phyloP scores from a whole-genome alignment of 805 yeast genomes.

The Yamadazyma paraphyllophila region DNA sequence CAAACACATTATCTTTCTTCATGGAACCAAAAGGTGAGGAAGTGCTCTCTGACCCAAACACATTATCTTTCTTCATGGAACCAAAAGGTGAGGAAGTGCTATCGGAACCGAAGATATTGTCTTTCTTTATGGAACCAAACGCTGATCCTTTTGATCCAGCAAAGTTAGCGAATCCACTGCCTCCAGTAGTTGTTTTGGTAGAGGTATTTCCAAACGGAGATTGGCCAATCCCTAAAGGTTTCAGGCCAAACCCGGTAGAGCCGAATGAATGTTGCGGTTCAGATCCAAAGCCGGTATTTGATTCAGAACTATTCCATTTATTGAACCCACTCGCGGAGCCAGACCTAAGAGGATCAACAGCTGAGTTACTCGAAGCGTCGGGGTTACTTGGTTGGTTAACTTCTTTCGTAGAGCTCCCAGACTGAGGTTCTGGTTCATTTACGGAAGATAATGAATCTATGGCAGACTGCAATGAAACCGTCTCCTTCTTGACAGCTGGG shows the following conservation, averaged over 20 bases:
- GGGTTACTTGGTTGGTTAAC: too few relatives aligned
- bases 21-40: neutral
- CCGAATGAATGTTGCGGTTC: slow-evolving; percentile 13
- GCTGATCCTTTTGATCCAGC: slow-evolving; percentile 5
- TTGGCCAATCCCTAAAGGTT: slow-evolving; percentile 10
- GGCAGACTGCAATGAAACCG: slow-evolving; percentile 9
- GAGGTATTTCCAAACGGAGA: slow-evolving; percentile 6
- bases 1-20: neutral
- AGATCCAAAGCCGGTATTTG: slow-evolving; percentile 1
- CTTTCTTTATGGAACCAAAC: slow-evolving; percentile 4
- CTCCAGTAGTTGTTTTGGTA: slow-evolving; percentile 7
- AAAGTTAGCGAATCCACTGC: slow-evolving; percentile 17
- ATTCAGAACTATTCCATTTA: slow-evolving; percentile 1
- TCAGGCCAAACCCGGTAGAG: slow-evolving; percentile 16
- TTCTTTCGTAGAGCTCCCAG: too few relatives aligned
- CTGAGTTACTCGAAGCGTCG: too few relatives aligned
- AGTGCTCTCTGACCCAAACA: neutral
- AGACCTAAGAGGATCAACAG: slow-evolving; percentile 14
- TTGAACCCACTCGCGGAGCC: slow-evolving; percentile 12
- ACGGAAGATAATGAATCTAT: too few relatives aligned
- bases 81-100: slow-evolving; percentile 5
- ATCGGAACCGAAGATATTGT: slow-evolving; percentile 4
- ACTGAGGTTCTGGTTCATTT: too few relatives aligned
- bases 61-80: neutral
- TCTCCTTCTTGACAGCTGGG: slow-evolving; percentile 3